Evolutionary conservation across 2,329 filamentous ascomycete species (phyloP).

Genomic region (Aspergillus sergii): DNA sequence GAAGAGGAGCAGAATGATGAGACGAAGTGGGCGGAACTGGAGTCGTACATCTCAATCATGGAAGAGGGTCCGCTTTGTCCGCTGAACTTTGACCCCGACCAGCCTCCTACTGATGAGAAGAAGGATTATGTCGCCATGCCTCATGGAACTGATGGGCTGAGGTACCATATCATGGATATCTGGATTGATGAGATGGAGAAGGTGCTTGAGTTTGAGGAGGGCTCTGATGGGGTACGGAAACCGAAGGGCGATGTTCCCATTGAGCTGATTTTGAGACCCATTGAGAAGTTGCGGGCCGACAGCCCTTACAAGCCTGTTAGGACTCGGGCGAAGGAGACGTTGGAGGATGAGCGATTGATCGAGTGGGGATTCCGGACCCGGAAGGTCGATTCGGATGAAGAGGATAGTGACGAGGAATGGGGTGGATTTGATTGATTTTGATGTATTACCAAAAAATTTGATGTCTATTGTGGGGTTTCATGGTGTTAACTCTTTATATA

Average conservation of each 20-base stretch:
- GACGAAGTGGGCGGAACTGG: slow-evolving; percentile 36
- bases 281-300: slow-evolving; percentile 48
- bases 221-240: slow-evolving; percentile 30
- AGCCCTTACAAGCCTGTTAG: slow-evolving; percentile 74
- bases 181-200: slow-evolving; percentile 89
- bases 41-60: slow-evolving; percentile 42
- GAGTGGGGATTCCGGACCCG: slow-evolving; percentile 56
- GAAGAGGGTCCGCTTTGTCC: slow-evolving; percentile 44
- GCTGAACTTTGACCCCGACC: slow-evolving; percentile 41
- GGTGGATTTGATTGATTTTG: slow-evolving; percentile 64
- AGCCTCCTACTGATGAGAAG: slow-evolving; percentile 29
- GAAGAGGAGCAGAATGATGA: slow-evolving; percentile 23
- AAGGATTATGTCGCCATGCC: slow-evolving; percentile 39
- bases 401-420: slow-evolving; percentile 62
- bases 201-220: slow-evolving; percentile 56
- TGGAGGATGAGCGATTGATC: slow-evolving; percentile 74
- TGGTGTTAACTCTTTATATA: not conserved
- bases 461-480: not conserved
- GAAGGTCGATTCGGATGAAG: slow-evolving; percentile 39
- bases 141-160: slow-evolving; percentile 77
- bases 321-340: slow-evolving; percentile 67
- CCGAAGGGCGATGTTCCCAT: slow-evolving; percentile 42
- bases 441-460: slow-evolving; percentile 7
- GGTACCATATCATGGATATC: slow-evolving; percentile 85
- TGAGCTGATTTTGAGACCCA: slow-evolving; percentile 46